A percentile compares a stretch with the other conserved stretches of the same genome.
Evolutionary conservation across 1,139 yeast genomes (phyloP).

Genomic region (Kodamaea anthophila): DNA sequence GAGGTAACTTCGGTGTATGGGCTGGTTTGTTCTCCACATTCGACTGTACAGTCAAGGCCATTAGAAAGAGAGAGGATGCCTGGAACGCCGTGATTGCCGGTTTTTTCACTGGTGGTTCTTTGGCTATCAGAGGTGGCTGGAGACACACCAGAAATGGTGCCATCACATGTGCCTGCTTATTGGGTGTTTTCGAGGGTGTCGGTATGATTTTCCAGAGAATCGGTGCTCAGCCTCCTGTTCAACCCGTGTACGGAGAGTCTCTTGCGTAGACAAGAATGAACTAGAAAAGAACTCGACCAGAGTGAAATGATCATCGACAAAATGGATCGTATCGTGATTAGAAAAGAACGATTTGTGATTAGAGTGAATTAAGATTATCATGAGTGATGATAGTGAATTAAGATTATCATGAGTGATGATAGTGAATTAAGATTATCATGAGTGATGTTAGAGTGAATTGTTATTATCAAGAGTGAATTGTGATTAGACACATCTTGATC

Average conservation of each 20-base stretch:
- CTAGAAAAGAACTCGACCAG: no score
- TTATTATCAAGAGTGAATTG: no score
- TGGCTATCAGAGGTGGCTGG: constrained; percentile 99
- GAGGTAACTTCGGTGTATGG: constrained; percentile 99
- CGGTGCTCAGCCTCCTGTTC: constrained; percentile 83
- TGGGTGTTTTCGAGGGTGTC: constrained; percentile 97
- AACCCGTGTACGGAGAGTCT: constrained; percentile 66
- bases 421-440: no score
- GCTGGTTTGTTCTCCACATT: constrained; percentile 96
- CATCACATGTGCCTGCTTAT: constrained; percentile 92
- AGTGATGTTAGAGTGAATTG: no score
- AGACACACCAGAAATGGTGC: constrained; percentile 95
- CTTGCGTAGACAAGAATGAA: no score
- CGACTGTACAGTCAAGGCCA: constrained; percentile 92
- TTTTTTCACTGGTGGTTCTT: constrained; percentile 95
- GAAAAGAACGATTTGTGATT: no score
- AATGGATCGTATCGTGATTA: no score
- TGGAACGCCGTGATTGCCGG: constrained; percentile 99
- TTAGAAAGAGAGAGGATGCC: constrained; percentile 96
- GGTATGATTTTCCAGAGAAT: constrained; percentile 93
- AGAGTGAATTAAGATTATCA: no score
- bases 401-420: no score
- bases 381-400: no score
- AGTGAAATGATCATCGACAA: no score
- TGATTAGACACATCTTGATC: no score